A percentile compares a stretch with the other conserved stretches of the same genome.
These are phyloP conservation scores for Rhizopogon roseolus DNA, from an alignment of 768 basidiomycete species.

Conservation along the genomic window DNA sequence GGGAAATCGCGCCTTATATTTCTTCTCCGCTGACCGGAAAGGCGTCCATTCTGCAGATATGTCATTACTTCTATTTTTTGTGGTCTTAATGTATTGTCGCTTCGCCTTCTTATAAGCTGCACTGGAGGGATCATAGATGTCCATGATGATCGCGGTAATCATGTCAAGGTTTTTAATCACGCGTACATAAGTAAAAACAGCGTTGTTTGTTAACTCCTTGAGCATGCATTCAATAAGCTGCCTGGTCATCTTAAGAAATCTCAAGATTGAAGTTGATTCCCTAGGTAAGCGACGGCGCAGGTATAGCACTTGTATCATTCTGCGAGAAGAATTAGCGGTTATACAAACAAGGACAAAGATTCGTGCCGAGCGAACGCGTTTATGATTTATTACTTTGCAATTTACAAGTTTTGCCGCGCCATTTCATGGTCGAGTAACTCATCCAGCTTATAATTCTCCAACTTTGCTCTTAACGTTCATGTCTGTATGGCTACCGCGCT, in stretches of 20 bases:
- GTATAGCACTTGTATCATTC: constrained; percentile 12
- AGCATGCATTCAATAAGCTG: too few species aligned
- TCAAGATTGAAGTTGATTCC: too few species aligned
- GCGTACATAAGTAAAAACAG: neutral
- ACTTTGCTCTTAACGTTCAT: constrained; percentile 29
- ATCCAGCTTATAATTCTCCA: neutral
- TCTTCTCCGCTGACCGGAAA: constrained; percentile 76
- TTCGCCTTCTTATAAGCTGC: constrained; percentile 56
- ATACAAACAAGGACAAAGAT: constrained; percentile 26
- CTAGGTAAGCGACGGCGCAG: too few species aligned
- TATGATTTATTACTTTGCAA: neutral
- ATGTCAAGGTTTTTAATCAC: too few species aligned
- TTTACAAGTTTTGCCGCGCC: too few species aligned
- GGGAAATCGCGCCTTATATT: constrained; percentile 73
- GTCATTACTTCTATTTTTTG: constrained; percentile 43
- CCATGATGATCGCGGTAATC: neutral
- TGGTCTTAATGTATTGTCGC: constrained; percentile 55
- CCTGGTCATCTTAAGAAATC: too few species aligned
- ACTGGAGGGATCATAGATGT: constrained; percentile 41
- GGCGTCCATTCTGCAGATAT: constrained; percentile 61
- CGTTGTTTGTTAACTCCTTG: too few species aligned
- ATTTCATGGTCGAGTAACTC: constrained; percentile 8
- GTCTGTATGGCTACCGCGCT: constrained; percentile 76
- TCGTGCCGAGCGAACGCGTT: neutral
- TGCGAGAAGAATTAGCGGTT: too few species aligned